Conservation (phyloP, 352 stramenopile species). For the Pythium volutum region DNA sequence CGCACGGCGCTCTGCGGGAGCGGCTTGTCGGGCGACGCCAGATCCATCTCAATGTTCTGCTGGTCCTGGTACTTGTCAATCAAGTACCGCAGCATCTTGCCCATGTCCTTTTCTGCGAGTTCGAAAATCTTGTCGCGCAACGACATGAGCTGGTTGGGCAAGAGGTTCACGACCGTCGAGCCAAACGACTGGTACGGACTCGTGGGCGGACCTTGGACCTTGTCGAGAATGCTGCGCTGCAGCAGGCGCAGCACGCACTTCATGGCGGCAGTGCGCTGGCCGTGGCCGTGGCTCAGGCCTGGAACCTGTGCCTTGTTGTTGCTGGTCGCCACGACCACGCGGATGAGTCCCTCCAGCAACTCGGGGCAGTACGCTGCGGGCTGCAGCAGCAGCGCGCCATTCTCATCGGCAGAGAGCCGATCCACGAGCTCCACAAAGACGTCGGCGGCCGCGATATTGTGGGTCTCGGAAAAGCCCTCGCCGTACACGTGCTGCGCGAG, state of each 20-base stretch:
- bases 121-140: conserved; percentile 71
- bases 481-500: conserved; percentile 79
- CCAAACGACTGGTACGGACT: conserved; percentile 86
- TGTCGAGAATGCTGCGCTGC: conserved; percentile 71
- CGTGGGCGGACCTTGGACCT: conserved; percentile 73
- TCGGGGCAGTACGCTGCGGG: conserved; percentile 81
- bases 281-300: conserved; percentile 27
- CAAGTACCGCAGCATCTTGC: conserved; percentile 65
- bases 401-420: conserved; percentile 83
- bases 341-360: conserved; percentile 77
- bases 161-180: conserved; percentile 79
- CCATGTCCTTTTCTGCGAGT: conserved; percentile 61
- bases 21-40: conserved; percentile 47
- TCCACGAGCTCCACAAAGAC: conserved; percentile 89
- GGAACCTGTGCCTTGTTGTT: background rate
- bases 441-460: conserved; percentile 81
- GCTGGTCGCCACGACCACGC: conserved; percentile 42
- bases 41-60: conserved; percentile 75
- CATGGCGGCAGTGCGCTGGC: conserved; percentile 80
- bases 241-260: conserved; percentile 75
- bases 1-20: conserved; percentile 63
- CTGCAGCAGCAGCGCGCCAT: conserved; percentile 86
- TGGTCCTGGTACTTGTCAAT: conserved; percentile 77
- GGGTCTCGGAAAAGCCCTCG: conserved; percentile 50
- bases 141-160: conserved; percentile 75